A percentile compares a stretch with the other conserved stretches of the same genome.
phyloP scores from a whole-genome alignment of 1,284 basidiomycete species.

The Melanopsichium pennsylvanicum region DNA sequence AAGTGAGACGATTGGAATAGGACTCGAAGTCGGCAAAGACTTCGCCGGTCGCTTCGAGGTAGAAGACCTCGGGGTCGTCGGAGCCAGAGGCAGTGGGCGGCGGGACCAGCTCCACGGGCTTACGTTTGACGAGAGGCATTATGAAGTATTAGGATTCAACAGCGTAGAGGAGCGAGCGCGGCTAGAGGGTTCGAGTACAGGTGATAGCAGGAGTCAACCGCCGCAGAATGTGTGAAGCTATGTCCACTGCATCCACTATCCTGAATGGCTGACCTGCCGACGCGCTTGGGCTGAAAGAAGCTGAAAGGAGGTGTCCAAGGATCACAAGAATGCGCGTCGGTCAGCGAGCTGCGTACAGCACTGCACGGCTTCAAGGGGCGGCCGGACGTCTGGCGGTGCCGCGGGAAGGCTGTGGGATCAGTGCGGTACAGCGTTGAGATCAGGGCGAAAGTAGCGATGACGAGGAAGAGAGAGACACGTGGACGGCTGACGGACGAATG shows the following conservation, averaged over 20 bases:
- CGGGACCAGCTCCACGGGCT: conserved; percentile 54
- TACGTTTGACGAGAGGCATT: conserved; percentile 63
- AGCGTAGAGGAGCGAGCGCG: background rate
- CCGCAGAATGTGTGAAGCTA: no score
- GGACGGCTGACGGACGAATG: no score
- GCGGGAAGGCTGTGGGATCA: background rate
- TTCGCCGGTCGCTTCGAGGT: conserved; percentile 60
- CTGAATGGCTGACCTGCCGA: no score
- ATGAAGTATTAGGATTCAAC: background rate
- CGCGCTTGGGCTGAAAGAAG: no score
- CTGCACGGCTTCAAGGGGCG: no score
- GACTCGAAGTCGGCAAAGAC: conserved; percentile 67
- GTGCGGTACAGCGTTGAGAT: background rate
- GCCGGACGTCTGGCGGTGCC: no score
- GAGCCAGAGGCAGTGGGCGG: conserved; percentile 44
- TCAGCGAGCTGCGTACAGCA: no score
- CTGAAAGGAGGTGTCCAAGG: no score
- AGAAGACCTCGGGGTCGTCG: conserved; percentile 62
- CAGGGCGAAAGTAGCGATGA: background rate
- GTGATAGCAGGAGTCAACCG: no score
- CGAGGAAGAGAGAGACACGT: background rate
- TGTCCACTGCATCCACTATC: no score
- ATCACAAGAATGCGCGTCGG: no score
- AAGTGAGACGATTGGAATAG: conserved; percentile 88
- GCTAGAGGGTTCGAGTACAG: background rate